Evolutionary conservation across 768 basidiomycete species (phyloP), one percentile per base, ranked within the genome.

Genomic region (Pleurotus tuoliensis): DNA sequence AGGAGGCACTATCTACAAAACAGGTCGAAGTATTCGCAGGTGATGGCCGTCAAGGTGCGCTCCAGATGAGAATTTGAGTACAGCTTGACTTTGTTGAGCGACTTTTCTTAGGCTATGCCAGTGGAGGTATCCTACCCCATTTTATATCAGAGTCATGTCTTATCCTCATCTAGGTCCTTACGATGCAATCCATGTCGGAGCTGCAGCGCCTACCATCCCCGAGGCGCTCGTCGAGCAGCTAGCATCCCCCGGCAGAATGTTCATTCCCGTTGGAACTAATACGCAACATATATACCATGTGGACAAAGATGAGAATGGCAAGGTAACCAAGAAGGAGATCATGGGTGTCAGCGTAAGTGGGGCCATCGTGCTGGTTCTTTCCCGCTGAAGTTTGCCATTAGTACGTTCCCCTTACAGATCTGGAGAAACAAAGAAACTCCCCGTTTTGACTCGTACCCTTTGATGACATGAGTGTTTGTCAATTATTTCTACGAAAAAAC

Each of bases 171-270:
- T 58, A 83, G 86, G 78, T 3, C 89, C 88, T 0, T 93, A 86
- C 65, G 82, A 92, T 59, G 87, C 84, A 0, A 97, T 98, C 49
- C 95, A 98, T 62, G 95, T 98, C 38, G 96, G 96, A 3, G 96
- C 96, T 0, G 95, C 96, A 0, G 86, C 95, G 0, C 88, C 91
- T 0, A 76, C 65, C 0, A 71, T 94, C 12, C 94, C 95, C 0
- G 68, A 80, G 18, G 69, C 78, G 0, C 80, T 98, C 1, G 69
- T 98, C 25, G 83, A 89, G 12, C 94, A 96, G 64, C 83, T 94
- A 2, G 86, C 86, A 24, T 67, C 69, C 2, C 88, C 88, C 0
- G 90, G 90, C 13, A 75, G 86, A 52, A 93, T 98, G 88, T 95
- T 98, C 73, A 92, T 98, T 52, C 95, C 95, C 1, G 87, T 98